Conservation (phyloP, 768 basidiomycete species). For the Lactarius deliciosus region DNA sequence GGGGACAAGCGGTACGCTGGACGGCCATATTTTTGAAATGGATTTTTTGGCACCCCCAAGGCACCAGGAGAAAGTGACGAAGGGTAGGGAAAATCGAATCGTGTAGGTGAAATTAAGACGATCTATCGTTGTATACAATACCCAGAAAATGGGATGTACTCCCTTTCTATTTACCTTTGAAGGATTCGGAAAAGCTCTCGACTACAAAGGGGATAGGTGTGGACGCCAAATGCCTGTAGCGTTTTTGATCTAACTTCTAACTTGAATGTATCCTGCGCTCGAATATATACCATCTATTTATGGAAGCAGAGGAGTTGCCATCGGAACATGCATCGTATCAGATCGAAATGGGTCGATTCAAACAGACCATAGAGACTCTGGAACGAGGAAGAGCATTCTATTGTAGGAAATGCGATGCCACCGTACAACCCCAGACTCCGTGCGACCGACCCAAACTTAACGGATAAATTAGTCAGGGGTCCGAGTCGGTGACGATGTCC, state of each 20-base stretch:
- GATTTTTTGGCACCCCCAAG: neutral
- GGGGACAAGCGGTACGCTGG: neutral
- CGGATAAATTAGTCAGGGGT: too few species aligned
- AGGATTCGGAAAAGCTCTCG: neutral
- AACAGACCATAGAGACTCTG: neutral
- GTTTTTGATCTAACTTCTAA: too few species aligned
- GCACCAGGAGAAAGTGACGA: neutral
- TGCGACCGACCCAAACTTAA: neutral
- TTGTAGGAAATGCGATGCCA: constrained; percentile 6
- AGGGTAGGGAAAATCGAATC: neutral
- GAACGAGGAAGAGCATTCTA: constrained; percentile 1
- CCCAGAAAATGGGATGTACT: neutral
- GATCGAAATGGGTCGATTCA: neutral
- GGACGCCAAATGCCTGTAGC: too few species aligned
- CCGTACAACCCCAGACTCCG: too few species aligned
- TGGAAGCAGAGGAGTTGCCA: neutral
- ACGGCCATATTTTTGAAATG: neutral
- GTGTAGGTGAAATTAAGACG: neutral
- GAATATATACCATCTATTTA: too few species aligned
- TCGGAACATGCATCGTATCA: neutral
- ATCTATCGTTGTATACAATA: neutral
- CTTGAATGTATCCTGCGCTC: too few species aligned
- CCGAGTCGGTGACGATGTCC: neutral
- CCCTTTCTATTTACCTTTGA: neutral
- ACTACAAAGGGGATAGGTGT: neutral